Base-by-base conservation (phyloP, 1,139 yeast genomes). In the Yamadazyma dendronema region DNA sequence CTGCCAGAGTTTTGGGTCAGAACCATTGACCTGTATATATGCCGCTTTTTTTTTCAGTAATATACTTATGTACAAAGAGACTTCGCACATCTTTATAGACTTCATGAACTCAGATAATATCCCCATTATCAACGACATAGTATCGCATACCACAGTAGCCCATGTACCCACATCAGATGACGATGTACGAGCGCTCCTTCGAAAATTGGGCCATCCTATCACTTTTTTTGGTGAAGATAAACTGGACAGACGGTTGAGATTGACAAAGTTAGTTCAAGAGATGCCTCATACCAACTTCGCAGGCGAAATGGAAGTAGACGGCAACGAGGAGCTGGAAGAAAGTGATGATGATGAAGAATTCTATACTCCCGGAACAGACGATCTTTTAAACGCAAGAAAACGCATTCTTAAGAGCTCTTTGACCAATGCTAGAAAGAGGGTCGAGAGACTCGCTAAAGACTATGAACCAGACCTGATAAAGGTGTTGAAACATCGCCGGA, bases 321-420 rank as follows among this genome's bases (percentile, higher is more conserved):
- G 17, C 6, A 6, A 6, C 4, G 6, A 6, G 16, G 29, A 26
- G 17, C 31, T 28, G 13, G 33, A 28, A 75, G 22, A 90, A 81
- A 39, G 90, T 83, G 45, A 85, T 81, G 54, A 86, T 77, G 54
- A 50, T 1, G 84, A 84, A 16, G 94, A 84, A 41, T 88, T 84
- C 53, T 88, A 81, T 53, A 88, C 96, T 0, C 95, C 95, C 0
- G 96, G 95, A 0, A 59, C 76, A 1, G 62, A 65, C 5, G 75
- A 70, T n/a, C 59, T 89, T 14, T 61, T 73, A n/a, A 62, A 67
- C 1, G 71, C 79, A 0, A 69, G 97, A 36, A 56, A 62, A 28
- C 44, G 49, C 2, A 69, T 90, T 0, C 72, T 88, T 1, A 44
- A 59, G 2, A 61, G 56, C 40, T 82, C 95, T 0, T 49, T 85